phyloP scores from a whole-genome alignment of 305 asterid genomes.

The Fraxinus albicans region DNA sequence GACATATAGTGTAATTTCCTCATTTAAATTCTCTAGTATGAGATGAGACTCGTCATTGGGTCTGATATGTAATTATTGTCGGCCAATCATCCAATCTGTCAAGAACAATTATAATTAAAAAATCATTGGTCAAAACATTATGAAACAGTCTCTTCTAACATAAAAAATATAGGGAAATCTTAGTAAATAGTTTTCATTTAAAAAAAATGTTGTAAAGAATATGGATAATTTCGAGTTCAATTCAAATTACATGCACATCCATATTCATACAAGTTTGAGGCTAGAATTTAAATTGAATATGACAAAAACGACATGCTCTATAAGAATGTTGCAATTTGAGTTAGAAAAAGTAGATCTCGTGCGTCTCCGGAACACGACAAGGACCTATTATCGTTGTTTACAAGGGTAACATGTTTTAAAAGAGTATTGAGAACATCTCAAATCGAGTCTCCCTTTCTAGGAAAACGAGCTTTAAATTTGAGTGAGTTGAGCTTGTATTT shows the following conservation, averaged over 20 bases:
- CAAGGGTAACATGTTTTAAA: too few species aligned
- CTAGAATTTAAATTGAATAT: background rate
- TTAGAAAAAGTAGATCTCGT: slow-evolving; percentile 49
- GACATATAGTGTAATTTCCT: too few species aligned
- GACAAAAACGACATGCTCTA: background rate
- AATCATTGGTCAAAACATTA: background rate
- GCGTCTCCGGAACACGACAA: slow-evolving; percentile 67
- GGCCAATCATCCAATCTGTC: slow-evolving; percentile 45
- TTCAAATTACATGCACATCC: background rate
- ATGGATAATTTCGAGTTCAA: background rate
- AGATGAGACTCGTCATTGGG: background rate
- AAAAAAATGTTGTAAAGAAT: background rate
- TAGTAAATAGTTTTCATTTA: background rate
- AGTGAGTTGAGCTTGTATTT: too few species aligned
- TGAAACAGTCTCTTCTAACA: background rate
- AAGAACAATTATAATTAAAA: background rate
- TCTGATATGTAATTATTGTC: slow-evolving; percentile 14
- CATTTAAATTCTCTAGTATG: background rate
- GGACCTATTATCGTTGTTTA: slow-evolving; percentile 38
- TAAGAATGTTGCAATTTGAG: background rate
- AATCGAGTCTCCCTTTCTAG: too few species aligned
- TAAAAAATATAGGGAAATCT: background rate
- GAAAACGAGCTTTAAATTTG: too few species aligned
- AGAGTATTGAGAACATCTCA: too few species aligned
- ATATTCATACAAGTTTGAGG: background rate